phyloP scores from a whole-genome alignment of 1,284 basidiomycete species.

The Naganishia liquefaciens region DNA sequence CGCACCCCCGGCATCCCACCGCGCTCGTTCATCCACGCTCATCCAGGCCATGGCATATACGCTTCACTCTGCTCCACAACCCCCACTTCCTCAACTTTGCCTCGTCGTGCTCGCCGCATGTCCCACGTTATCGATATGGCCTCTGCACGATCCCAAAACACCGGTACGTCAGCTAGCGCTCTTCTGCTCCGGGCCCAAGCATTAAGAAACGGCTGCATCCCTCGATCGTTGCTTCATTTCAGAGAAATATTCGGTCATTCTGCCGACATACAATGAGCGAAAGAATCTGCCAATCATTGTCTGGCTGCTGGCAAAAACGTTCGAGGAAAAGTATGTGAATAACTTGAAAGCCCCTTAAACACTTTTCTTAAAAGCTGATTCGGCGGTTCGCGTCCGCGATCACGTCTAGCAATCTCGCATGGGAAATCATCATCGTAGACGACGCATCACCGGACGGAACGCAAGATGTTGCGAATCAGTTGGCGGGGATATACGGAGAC shows the following conservation, averaged over 20 bases:
- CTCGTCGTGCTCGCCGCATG: conserved; percentile 22
- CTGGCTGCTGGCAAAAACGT: conserved; percentile 75
- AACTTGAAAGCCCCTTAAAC: neutral
- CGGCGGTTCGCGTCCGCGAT: no score
- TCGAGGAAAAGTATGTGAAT: conserved; percentile 67
- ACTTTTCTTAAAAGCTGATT: neutral
- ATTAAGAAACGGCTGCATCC: no score
- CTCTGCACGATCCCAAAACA: conserved; percentile 11
- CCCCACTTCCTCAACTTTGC: neutral
- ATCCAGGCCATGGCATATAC: neutral
- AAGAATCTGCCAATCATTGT: conserved; percentile 85
- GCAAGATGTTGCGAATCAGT: conserved; percentile 77
- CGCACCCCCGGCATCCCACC: neutral
- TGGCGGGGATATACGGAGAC: conserved; percentile 74
- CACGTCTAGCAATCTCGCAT: conserved; percentile 55
- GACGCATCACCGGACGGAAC: conserved; percentile 90
- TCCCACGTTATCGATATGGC: conserved; percentile 35
- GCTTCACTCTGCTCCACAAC: neutral
- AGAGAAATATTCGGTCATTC: conserved; percentile 78
- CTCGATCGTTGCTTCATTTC: neutral
- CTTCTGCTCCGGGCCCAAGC: neutral
- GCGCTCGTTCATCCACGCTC: neutral
- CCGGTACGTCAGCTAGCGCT: neutral
- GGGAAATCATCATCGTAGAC: conserved; percentile 88
- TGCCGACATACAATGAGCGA: conserved; percentile 90